These are phyloP conservation scores for Dactylellina cionopaga DNA, from an alignment of 2,329 filamentous ascomycete genomes.

Conservation along the genomic window DNA sequence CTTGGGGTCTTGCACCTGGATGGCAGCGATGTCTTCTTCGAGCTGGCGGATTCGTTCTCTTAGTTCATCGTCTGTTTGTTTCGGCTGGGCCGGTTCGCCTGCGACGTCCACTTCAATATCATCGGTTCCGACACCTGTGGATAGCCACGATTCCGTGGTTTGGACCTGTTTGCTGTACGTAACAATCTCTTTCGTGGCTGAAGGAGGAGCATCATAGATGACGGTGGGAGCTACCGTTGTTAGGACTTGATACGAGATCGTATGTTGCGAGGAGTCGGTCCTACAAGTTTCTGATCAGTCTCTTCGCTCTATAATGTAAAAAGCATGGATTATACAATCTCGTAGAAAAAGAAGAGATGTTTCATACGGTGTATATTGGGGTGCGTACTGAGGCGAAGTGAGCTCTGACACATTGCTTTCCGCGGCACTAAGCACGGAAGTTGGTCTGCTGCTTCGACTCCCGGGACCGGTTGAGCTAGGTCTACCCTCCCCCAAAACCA, in stretches of 20 bases:
- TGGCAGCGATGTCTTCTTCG: constrained; percentile 84
- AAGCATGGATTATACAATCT: background rate
- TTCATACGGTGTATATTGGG: constrained; percentile 31
- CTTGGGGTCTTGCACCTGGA: constrained; percentile 40
- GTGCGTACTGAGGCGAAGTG: constrained; percentile 62
- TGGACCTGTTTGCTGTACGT: constrained; percentile 98
- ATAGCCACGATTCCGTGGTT: constrained; percentile 79
- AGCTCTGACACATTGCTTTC: constrained; percentile 79
- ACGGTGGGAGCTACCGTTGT: constrained; percentile 78
- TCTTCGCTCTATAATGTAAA: constrained; percentile 55
- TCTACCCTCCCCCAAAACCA: constrained; percentile 80
- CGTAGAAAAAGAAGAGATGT: background rate
- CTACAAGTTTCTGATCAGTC: background rate
- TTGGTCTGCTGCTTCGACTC: constrained; percentile 78
- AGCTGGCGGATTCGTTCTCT: constrained; percentile 86
- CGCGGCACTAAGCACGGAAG: constrained; percentile 83
- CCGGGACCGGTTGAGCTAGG: constrained; percentile 74
- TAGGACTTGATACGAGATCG: constrained; percentile 70
- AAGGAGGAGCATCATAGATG: constrained; percentile 81
- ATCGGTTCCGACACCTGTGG: constrained; percentile 72
- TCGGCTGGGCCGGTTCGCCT: constrained; percentile 10
- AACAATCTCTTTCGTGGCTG: constrained; percentile 81
- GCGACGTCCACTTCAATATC: constrained; percentile 72
- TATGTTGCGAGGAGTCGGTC: constrained; percentile 58
- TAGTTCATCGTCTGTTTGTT: constrained; percentile 77